These are phyloP conservation scores for Opeltia flavorubescens DNA, from an alignment of 495 filamentous ascomycete genomes.

Conservation along the genomic window DNA sequence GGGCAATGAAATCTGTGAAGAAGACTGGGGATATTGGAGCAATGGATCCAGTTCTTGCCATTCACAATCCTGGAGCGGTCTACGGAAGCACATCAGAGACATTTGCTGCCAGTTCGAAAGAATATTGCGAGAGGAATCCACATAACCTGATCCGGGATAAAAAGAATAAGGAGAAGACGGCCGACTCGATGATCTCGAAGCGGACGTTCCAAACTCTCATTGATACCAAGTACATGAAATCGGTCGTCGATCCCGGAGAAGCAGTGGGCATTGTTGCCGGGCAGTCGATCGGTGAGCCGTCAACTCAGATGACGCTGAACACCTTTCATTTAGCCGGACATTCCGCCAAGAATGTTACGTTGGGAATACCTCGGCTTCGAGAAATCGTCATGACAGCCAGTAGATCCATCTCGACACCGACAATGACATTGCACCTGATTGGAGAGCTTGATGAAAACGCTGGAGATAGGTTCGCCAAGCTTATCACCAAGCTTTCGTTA, in stretches of 20 bases:
- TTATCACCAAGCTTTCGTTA: slow-evolving; percentile 76
- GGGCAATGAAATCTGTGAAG: slow-evolving; percentile 62
- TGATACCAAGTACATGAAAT: slow-evolving; percentile 83
- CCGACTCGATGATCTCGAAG: slow-evolving; percentile 32
- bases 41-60: slow-evolving; percentile 63
- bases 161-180: slow-evolving; percentile 42
- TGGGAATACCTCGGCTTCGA: slow-evolving; percentile 91
- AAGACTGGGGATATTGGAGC: slow-evolving; percentile 52
- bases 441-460: slow-evolving; percentile 55
- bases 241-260: slow-evolving; percentile 88
- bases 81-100: slow-evolving; percentile 80
- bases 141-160: slow-evolving; percentile 67
- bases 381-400: slow-evolving; percentile 99
- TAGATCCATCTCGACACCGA: slow-evolving; percentile 70
- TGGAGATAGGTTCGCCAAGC: slow-evolving; percentile 74
- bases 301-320: slow-evolving; percentile 99
- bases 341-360: slow-evolving; percentile 94
- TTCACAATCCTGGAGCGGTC: slow-evolving; percentile 59
- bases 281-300: slow-evolving; percentile 92
- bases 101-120: slow-evolving; percentile 52
- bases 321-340: slow-evolving; percentile 99
- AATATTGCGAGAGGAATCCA: slow-evolving; percentile 64
- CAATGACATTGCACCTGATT: slow-evolving; percentile 76
- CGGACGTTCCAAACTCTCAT: slow-evolving; percentile 71
- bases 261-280: slow-evolving; percentile 96